Evolutionary conservation across 2,329 filamentous ascomycete genomes (phyloP), one percentile per base, ranked within the genome.

Genomic region (Laburnicola sp.): DNA sequence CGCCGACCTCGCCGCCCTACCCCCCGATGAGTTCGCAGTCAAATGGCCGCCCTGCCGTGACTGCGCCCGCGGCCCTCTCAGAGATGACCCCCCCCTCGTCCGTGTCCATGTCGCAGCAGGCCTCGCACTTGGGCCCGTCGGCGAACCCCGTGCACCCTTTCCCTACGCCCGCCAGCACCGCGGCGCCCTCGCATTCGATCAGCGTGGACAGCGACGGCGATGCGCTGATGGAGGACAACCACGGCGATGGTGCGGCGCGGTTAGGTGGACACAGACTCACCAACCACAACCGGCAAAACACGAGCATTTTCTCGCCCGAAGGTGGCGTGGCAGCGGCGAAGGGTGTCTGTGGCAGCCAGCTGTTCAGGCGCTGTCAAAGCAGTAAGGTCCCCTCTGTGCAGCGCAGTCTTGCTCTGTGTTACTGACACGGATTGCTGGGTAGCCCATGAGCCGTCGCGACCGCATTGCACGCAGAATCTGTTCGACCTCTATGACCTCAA

Each of bases 401-500:
- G 50, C 40, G 57, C 52, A 54, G 27, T 58, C 46, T 58, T 60
- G 57, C 56, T 54, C 57, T 50, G 48, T 58, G 46, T 48, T 57
- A 57, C 66, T 70, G 61, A 70, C 68, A 64, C 50, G 57, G 54
- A 53, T 55, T 60, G 59, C 51, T 59, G 45, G 51, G 51, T 65
- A 73, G 69, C 66, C 53, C 65, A 71, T 53, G 52, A 68, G 62
- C 68, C 75, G 53, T 79, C 81, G 57, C 77, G 76, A 63, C 84
- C 84, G 54, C 80, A 84, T 64, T 76, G 78, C 45, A 77, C 79
- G 54, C 74, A 84, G 63, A 81, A 86, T 71, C 73, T 86, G 51
- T 76, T 86, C 54, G 76, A 78, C 45, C 75, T 85, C 50, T 86
- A 85, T 71, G 76, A 78, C 48, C 71, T 86, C 53, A 76, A 80